Conservation (phyloP, 306 rosid species). For the Myrica gale region DNA sequence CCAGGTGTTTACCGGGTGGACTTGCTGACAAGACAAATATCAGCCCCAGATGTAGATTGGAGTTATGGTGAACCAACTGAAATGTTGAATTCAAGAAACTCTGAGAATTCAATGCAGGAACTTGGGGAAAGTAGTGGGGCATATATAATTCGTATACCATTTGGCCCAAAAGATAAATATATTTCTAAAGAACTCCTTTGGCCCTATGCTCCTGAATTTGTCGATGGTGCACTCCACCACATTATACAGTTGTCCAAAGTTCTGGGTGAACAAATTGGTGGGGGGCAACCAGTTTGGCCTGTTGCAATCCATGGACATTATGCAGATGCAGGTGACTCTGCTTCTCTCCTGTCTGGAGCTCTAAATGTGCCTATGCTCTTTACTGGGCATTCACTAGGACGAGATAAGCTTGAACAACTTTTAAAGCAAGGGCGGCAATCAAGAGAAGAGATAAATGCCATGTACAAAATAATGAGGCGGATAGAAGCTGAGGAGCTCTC, state of each 20-base stretch:
- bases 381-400: slow-evolving; percentile 60
- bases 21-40: slow-evolving; percentile 54
- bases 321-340: slow-evolving; percentile 68
- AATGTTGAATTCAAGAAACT: slow-evolving; percentile 42
- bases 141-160: slow-evolving; percentile 54
- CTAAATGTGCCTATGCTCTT: slow-evolving; percentile 59
- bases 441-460: slow-evolving; percentile 53
- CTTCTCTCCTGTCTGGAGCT: slow-evolving; percentile 61
- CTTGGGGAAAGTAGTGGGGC: slow-evolving; percentile 57
- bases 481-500: slow-evolving; percentile 64
- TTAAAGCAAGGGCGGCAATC: slow-evolving; percentile 60
- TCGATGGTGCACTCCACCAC: slow-evolving; percentile 54
- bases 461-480: slow-evolving; percentile 64
- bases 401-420: slow-evolving; percentile 61
- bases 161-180: slow-evolving; percentile 58
- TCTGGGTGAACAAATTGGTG: slow-evolving; percentile 58
- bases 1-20: slow-evolving; percentile 65
- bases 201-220: slow-evolving; percentile 58
- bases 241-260: slow-evolving; percentile 52
- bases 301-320: slow-evolving; percentile 62
- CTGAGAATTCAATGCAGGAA: slow-evolving; percentile 34
- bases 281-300: slow-evolving; percentile 56
- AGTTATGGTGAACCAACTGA: slow-evolving; percentile 64
- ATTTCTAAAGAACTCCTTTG: slow-evolving; percentile 49
- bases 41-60: slow-evolving; percentile 60